phyloP scores from a whole-genome alignment of 1,284 basidiomycete species.

The Ceratobasidium sp. region DNA sequence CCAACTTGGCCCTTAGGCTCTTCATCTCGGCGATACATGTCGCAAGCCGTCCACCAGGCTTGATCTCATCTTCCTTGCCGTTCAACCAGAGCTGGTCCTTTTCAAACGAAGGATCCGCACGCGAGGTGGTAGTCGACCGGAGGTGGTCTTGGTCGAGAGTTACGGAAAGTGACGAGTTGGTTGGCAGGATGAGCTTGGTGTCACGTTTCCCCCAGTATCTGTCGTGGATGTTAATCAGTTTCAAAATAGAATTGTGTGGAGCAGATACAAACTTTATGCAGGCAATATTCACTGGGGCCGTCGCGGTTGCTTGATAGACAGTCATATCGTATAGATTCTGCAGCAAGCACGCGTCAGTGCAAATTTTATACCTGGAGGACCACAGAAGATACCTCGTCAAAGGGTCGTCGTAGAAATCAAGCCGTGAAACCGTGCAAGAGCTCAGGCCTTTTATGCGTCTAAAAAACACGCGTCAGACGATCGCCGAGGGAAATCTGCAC shows the following conservation, averaged over 20 bases:
- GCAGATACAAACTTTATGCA: conserved; percentile 82
- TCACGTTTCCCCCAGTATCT: conserved; percentile 99
- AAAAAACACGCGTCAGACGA: conserved; percentile 8
- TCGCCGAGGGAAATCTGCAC: not conserved
- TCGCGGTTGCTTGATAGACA: conserved; percentile 84
- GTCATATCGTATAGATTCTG: conserved; percentile 55
- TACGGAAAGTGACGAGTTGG: conserved; percentile 96
- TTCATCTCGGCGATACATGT: conserved; percentile 93
- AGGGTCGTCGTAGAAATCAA: not conserved
- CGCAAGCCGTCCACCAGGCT: conserved; percentile 76
- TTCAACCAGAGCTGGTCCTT: conserved; percentile 93
- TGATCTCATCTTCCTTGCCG: conserved; percentile 89
- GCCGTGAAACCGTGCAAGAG: not conserved
- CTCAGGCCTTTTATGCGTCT: conserved; percentile 11
- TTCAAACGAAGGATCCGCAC: conserved; percentile 78
- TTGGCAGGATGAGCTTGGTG: conserved; percentile 93
- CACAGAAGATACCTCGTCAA: not conserved
- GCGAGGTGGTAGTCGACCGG: conserved; percentile 90
- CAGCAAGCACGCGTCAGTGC: not conserved
- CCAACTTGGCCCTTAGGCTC: conserved; percentile 74
- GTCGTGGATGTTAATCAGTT: not conserved
- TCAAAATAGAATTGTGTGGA: conserved; percentile 38
- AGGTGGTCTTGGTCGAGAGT: conserved; percentile 97
- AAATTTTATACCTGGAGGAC: not conserved
- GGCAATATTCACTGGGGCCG: conserved; percentile 95